Base-by-base conservation (phyloP, 1,284 basidiomycete genomes). In the Fomitopsis pinicola region DNA sequence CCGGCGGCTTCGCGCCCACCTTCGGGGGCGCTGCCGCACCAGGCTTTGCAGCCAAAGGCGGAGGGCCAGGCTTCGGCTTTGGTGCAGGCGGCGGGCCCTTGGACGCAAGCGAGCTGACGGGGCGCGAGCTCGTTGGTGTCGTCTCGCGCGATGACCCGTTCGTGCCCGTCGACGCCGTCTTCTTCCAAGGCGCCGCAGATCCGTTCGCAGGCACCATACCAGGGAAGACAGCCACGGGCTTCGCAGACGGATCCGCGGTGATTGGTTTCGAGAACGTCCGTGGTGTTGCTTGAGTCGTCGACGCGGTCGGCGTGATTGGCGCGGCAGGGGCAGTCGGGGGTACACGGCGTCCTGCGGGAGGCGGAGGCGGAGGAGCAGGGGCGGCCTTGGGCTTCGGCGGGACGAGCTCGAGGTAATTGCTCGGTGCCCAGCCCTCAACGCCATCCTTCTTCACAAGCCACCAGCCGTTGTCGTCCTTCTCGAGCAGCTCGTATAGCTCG, bases 381-480 rank as follows among this genome's bases (percentile, higher is more conserved):
- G 82, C 78, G 8, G 82, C 78, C 56, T 82, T 84, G 2, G 83
- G 80, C 63, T 82, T 83, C 15, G 85, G 85, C 50, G 86, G 85
- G 3, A 89, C 84, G 50, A 90, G 81, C 71, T 96, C 92, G 30
- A 96, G 85, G 71, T 98, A 98, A 75, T 98, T 97, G 65, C 90
- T 89, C 2, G 97, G 97, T 17, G 95, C 92, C 96, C 96, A 99
- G 15, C 95, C 97, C 74, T 98, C 95, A 26, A 79, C 76, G 0
- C 84, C 85, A 60, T 83, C 84, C 77, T 94, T 96, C 80, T 91
- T 94, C 57, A 98, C 90, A 48, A 98, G 82, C 95, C 97, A 98
- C 97, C 97, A 99, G 66, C 91, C 95, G 69, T 95, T 95, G 63
- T 94, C 86, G 66, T 97, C 95, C 78, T 98, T 95, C 78, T 97